Conservation (phyloP, 768 basidiomycete genomes). For the Suillus fuscotomentosus region DNA sequence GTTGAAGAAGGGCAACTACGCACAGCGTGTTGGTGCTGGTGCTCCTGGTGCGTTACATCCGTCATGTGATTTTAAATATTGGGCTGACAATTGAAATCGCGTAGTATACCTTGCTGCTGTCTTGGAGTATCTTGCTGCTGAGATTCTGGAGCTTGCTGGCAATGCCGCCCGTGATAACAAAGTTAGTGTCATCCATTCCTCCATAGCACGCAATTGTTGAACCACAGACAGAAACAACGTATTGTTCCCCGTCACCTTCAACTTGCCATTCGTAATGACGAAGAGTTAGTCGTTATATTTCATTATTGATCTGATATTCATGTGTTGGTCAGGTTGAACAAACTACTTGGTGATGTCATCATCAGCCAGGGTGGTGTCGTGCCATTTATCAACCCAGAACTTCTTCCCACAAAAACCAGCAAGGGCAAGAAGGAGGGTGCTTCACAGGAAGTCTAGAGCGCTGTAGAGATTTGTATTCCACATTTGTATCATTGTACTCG, state of each 20-base stretch:
- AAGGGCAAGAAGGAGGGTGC: constrained; percentile 51
- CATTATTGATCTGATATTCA: not conserved
- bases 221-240: constrained; percentile 51
- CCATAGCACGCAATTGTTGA: not conserved
- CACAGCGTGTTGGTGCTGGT: constrained; percentile 65
- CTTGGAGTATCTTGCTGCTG: constrained; percentile 84
- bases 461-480: constrained; percentile 9
- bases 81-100: not conserved
- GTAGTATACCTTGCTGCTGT: constrained; percentile 83
- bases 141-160: constrained; percentile 84
- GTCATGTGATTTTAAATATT: not conserved
- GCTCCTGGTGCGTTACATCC: constrained; percentile 51
- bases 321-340: constrained; percentile 44
- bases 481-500: constrained; percentile 23
- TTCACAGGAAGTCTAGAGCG: constrained; percentile 46
- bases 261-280: constrained; percentile 75
- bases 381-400: constrained; percentile 56
- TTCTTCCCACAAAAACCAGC: constrained; percentile 42
- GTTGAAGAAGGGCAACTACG: constrained; percentile 72
- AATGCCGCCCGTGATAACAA: constrained; percentile 78
- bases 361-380: constrained; percentile 81
- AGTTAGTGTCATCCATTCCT: constrained; percentile 11
- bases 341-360: constrained; percentile 58
- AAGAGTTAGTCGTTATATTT: constrained; percentile 46
- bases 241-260: constrained; percentile 80